phyloP scores from a whole-genome alignment of 768 basidiomycete genomes.

The Infundibulicybe gibba region DNA sequence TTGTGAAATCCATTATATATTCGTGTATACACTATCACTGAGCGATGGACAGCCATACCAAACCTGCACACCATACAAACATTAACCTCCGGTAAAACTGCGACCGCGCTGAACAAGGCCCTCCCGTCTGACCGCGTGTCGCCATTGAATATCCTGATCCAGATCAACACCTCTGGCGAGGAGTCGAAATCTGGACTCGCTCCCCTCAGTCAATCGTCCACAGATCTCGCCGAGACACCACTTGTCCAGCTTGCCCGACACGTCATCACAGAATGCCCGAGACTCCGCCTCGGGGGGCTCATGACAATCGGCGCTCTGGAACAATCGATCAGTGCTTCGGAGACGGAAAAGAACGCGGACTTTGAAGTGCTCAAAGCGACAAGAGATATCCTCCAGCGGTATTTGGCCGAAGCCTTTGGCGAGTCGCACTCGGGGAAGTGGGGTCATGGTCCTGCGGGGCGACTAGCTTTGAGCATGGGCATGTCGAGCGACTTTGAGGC shows the following conservation, averaged over 20 bases:
- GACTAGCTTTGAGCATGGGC: conserved; percentile 82
- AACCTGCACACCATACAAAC: conserved; percentile 90
- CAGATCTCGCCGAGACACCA: conserved; percentile 37
- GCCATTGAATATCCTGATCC: conserved; percentile 81
- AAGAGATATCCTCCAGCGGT: conserved; percentile 49
- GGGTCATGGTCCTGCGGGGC: conserved; percentile 46
- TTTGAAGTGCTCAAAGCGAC: conserved; percentile 70
- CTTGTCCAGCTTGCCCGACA: conserved; percentile 65
- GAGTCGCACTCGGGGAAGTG: conserved; percentile 24
- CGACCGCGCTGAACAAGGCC: conserved; percentile 73
- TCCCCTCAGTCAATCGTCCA: conserved; percentile 39
- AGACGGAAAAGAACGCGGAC: conserved; percentile 54
- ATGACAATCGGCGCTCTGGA: conserved; percentile 96
- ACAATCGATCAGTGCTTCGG: conserved; percentile 55
- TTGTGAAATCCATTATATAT: conserved; percentile 14
- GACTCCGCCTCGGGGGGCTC: conserved; percentile 74
- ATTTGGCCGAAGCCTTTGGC: conserved; percentile 29
- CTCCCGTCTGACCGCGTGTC: conserved; percentile 50
- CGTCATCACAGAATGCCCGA: conserved; percentile 70
- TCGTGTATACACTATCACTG: neutral
- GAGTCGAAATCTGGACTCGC: conserved; percentile 83
- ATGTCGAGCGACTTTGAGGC: conserved; percentile 95
- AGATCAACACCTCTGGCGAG: conserved; percentile 96
- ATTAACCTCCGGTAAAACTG: conserved; percentile 76
- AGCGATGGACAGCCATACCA: conserved; percentile 58